These are phyloP conservation scores for Benincasa hispida DNA, from an alignment of 306 rosid genomes.

Conservation along the genomic window DNA sequence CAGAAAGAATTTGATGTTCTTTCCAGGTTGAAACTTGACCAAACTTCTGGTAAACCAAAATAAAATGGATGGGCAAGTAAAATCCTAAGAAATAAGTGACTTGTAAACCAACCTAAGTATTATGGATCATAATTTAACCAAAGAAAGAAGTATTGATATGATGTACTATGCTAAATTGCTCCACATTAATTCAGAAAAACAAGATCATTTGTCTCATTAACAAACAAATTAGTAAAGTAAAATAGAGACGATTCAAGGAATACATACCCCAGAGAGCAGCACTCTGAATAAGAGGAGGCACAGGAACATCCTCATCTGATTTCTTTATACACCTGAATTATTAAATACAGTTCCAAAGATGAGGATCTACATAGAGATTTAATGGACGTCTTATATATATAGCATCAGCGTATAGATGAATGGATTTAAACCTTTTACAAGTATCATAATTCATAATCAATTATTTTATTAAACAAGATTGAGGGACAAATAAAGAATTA, in stretches of 20 bases:
- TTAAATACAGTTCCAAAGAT: background rate
- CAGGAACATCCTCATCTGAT: slow-evolving; percentile 87
- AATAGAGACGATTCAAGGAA: background rate
- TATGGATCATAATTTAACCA: background rate
- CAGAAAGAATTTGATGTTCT: background rate
- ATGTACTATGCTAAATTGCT: background rate
- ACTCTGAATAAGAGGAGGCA: slow-evolving; percentile 85
- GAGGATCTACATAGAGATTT: background rate
- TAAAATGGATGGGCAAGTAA: background rate
- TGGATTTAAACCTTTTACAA: background rate
- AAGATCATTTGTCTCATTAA: background rate
- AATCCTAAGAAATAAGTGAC: background rate
- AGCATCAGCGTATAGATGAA: background rate
- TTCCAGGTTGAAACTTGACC: background rate
- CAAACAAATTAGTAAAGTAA: background rate
- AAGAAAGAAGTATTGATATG: background rate
- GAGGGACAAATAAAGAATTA: background rate
- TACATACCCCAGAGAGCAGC: slow-evolving; percentile 50
- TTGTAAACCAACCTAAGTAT: background rate
- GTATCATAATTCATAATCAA: background rate
- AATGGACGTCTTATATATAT: background rate
- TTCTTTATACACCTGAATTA: slow-evolving; percentile 65
- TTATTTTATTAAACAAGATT: background rate
- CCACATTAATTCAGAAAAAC: background rate
- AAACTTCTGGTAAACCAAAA: background rate